Evolutionary conservation across 2,329 filamentous ascomycete genomes (phyloP).

Genomic region (Pseudocercospora musae): DNA sequence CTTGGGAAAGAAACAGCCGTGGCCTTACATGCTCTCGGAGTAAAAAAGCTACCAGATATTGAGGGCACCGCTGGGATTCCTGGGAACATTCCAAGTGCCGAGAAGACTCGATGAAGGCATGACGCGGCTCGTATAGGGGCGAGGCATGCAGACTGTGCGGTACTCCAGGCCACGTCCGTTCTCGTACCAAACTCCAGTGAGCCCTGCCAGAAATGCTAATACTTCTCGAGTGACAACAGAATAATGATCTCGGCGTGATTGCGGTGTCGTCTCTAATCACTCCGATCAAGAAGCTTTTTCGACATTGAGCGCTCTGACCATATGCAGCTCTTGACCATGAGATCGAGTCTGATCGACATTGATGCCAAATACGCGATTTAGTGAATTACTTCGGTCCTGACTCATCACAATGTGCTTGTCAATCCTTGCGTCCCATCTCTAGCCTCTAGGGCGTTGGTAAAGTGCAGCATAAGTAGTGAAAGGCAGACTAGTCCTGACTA

Average conservation of each 20-base stretch:
- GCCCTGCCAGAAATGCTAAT: neutral
- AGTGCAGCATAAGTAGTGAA: too few species aligned
- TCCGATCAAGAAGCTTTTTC: neutral
- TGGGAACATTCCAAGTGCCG: neutral
- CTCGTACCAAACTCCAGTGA: neutral
- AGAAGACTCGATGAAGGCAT: neutral
- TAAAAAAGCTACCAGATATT: neutral
- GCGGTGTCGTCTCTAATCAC: neutral
- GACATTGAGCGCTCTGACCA: neutral
- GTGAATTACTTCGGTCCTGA: neutral
- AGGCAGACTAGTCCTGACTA: neutral
- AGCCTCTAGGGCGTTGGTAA: neutral
- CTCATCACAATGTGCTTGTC: neutral
- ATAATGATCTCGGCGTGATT: neutral
- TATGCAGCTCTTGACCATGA: neutral
- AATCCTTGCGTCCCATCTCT: neutral
- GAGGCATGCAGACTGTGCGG: neutral
- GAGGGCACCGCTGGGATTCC: neutral
- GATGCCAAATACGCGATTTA: neutral
- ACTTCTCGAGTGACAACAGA: neutral
- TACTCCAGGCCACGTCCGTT: neutral
- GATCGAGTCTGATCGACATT: neutral
- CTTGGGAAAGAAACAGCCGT: neutral
- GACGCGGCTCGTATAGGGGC: neutral
- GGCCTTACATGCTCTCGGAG: neutral